Evolutionary conservation across 2,329 filamentous ascomycete genomes (phyloP).

Genomic region (Exophiala lecanii-corni): DNA sequence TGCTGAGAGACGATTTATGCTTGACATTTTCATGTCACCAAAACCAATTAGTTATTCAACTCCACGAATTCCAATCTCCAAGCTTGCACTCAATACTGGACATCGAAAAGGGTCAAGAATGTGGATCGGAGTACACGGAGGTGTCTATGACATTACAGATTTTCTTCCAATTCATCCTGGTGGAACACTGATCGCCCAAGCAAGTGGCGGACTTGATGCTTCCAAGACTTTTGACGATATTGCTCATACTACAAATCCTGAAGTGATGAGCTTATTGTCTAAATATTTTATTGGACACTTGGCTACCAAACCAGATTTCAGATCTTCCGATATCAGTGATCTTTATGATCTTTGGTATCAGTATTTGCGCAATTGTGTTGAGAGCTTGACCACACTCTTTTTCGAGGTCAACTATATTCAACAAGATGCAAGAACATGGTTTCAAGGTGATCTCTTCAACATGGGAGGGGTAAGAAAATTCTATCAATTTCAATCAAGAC

Average conservation of each 20-base stretch:
- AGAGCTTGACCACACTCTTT: slow-evolving; percentile 13
- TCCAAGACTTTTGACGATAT: slow-evolving; percentile 16
- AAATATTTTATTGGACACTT: slow-evolving; percentile 16
- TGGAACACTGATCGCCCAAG: slow-evolving; percentile 12
- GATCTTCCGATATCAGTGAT: slow-evolving; percentile 8
- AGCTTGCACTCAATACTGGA: slow-evolving; percentile 49
- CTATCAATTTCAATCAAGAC: slow-evolving; percentile 14
- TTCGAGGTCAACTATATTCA: slow-evolving; percentile 18
- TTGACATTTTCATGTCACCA: slow-evolving; percentile 55
- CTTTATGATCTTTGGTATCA: slow-evolving; percentile 17
- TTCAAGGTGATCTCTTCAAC: slow-evolving; percentile 13
- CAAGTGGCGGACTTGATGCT: slow-evolving; percentile 15
- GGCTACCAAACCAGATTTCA: slow-evolving; percentile 10
- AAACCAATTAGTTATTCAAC: slow-evolving; percentile 49
- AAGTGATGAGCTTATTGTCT: slow-evolving; percentile 14
- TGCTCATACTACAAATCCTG: slow-evolving; percentile 14
- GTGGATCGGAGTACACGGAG: slow-evolving; percentile 14
- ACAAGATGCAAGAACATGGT: slow-evolving; percentile 13
- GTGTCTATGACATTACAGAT: slow-evolving; percentile 16
- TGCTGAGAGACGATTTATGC: slow-evolving; percentile 53
- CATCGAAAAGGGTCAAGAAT: slow-evolving; percentile 34
- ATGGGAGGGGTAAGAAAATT: slow-evolving; percentile 16
- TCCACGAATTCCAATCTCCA: slow-evolving; percentile 47
- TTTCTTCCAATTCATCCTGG: slow-evolving; percentile 15
- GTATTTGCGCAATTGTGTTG: slow-evolving; percentile 15